Evolutionary conservation across 2,329 filamentous ascomycete species (phyloP).

Genomic region (Fusarium odoratissimum): DNA sequence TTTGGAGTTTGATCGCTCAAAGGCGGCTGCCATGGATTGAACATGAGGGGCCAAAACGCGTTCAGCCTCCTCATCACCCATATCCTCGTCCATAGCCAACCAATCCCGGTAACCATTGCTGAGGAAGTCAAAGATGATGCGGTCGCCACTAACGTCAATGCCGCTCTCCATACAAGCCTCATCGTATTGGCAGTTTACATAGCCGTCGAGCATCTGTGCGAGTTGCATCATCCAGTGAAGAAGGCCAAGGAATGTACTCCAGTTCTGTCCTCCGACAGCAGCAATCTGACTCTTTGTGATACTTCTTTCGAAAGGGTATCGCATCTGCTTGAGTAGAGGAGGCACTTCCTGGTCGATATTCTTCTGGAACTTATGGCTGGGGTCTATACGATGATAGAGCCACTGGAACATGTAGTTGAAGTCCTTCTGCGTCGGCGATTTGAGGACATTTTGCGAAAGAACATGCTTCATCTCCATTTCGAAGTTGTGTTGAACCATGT

Average conservation of each 20-base stretch:
- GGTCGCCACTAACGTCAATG: conserved; percentile 87
- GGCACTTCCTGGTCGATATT: conserved; percentile 96
- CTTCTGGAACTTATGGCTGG: conserved; percentile 91
- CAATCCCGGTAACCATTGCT: conserved; percentile 92
- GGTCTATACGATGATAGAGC: conserved; percentile 96
- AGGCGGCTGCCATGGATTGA: conserved; percentile 86
- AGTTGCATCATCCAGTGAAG: conserved; percentile 99
- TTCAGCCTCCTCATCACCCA: conserved; percentile 85
- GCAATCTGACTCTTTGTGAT: conserved; percentile 97
- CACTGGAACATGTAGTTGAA: conserved; percentile 99
- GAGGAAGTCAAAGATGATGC: conserved; percentile 94
- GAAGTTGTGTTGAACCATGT: conserved; percentile 92
- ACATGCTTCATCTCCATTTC: conserved; percentile 98
- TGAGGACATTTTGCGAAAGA: conserved; percentile 89
- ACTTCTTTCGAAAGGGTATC: conserved; percentile 94
- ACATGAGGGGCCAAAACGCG: conserved; percentile 84
- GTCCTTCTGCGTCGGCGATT: conserved; percentile 96
- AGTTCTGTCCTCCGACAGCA: conserved; percentile 96
- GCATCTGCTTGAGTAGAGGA: conserved; percentile 88
- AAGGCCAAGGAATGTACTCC: conserved; percentile 92
- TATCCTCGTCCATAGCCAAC: conserved; percentile 91
- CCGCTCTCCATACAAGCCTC: conserved; percentile 90
- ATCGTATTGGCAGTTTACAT: conserved; percentile 81
- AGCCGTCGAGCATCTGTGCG: conserved; percentile 91
- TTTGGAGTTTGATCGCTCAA: conserved; percentile 85